Conservation (phyloP, 2,329 filamentous ascomycete genomes). For the Aspergillus pseudonomiae region DNA sequence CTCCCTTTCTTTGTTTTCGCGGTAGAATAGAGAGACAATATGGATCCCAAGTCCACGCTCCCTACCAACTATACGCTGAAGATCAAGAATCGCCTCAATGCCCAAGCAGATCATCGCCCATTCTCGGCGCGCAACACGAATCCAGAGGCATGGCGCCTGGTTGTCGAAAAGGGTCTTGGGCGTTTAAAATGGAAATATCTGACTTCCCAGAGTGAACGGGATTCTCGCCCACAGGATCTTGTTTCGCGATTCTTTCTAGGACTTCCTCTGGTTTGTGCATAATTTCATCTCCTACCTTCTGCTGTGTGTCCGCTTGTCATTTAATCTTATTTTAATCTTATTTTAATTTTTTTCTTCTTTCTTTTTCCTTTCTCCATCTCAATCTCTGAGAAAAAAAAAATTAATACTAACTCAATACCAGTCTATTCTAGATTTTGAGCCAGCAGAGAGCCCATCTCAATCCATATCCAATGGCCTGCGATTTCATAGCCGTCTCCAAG, state of each 20-base stretch:
- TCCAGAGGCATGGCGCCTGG: not conserved
- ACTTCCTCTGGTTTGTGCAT: not conserved
- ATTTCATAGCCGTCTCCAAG: slow-evolving; percentile 2
- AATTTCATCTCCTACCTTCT: not conserved
- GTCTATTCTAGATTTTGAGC: not conserved
- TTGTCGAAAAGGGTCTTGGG: not conserved
- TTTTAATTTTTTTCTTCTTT: not conserved
- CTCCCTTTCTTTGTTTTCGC: not conserved
- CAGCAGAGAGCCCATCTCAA: not conserved
- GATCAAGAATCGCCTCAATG: not conserved
- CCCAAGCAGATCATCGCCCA: not conserved
- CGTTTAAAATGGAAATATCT: not conserved
- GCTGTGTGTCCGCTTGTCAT: no score
- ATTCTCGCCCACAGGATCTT: not conserved
- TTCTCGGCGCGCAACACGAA: not conserved
- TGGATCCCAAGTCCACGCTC: not conserved
- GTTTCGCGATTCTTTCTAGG: not conserved
- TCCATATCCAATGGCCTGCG: not conserved
- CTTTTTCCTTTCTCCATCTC: not conserved
- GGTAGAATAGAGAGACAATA: not conserved
- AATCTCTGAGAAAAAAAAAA: not conserved
- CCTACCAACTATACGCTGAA: not conserved
- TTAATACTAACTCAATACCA: not conserved
- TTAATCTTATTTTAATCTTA: no score
- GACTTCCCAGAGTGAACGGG: not conserved